Conservation (phyloP, 805 yeast genomes). For the Myxozyma vanderwaltii region DNA sequence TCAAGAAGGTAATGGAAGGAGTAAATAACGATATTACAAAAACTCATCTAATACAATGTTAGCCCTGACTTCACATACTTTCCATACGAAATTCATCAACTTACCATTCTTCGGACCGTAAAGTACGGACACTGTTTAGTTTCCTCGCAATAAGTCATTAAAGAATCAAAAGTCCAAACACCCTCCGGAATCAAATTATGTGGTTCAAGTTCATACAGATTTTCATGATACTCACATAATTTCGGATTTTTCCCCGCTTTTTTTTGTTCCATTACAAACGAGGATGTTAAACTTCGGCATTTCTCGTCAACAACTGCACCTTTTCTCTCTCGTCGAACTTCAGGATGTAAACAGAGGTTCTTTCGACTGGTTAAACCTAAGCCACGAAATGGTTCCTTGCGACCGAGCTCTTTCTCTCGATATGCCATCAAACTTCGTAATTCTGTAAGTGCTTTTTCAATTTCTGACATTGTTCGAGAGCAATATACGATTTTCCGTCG, state of each 20-base stretch:
- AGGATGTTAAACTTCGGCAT: conserved; percentile 93
- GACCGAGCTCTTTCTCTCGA: conserved; percentile 79
- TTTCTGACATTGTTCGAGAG: conserved; percentile 99
- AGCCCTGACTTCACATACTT: too few species aligned
- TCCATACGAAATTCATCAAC: too few species aligned
- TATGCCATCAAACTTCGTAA: conserved; percentile 84
- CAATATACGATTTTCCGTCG: conserved; percentile 93
- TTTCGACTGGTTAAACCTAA: conserved; percentile 93
- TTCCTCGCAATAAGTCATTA: conserved; percentile 73
- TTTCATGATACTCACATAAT: conserved; percentile 89
- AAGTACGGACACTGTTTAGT: conserved; percentile 93
- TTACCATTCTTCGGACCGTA: conserved; percentile 96
- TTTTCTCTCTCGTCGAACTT: conserved; percentile 80
- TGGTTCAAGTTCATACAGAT: conserved; percentile 81
- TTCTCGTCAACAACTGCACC: conserved; percentile 94
- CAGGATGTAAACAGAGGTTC: conserved; percentile 88
- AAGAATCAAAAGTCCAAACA: conserved; percentile 87
- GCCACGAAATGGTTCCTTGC: conserved; percentile 88
- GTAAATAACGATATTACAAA: conserved; percentile 90
- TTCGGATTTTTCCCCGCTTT: conserved; percentile 61
- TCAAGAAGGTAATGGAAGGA: conserved; percentile 95
- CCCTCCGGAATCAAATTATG: conserved; percentile 89
- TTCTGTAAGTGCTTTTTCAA: conserved; percentile 94
- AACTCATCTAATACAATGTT: conserved; percentile 36
- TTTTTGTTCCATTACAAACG: conserved; percentile 70